These are phyloP conservation scores for Penicillium oxalicum DNA, from an alignment of 2,329 filamentous ascomycete species.

Conservation along the genomic window DNA sequence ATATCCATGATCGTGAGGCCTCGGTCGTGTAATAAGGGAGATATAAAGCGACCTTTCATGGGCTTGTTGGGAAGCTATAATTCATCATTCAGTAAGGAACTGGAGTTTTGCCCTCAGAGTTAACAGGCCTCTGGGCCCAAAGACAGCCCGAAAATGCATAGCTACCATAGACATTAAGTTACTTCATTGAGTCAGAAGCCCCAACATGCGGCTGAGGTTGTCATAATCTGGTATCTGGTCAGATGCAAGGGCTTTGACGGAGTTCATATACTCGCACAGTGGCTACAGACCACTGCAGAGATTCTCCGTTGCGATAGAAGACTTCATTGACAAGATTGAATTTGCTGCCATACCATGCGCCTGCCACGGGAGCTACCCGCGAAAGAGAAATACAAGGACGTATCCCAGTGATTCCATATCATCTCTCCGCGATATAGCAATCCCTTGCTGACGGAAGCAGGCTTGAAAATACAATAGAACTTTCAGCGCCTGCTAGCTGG, in stretches of 20 bases:
- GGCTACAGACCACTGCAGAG: not conserved
- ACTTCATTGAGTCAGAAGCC: not conserved
- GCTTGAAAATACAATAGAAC: not conserved
- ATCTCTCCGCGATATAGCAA: not conserved
- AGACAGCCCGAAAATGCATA: not conserved
- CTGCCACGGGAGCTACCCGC: not conserved
- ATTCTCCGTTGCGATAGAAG: not conserved
- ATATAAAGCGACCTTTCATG: not conserved
- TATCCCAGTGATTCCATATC: not conserved
- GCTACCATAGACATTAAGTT: not conserved
- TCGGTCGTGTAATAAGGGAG: not conserved
- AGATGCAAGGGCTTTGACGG: not conserved
- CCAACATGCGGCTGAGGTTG: not conserved
- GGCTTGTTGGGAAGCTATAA: not conserved
- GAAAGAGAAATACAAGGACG: slow-evolving; percentile 1
- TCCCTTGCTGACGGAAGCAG: not conserved
- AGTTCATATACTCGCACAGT: not conserved
- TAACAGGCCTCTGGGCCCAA: not conserved
- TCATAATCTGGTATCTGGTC: not conserved
- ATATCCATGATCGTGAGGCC: not conserved
- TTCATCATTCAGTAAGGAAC: not conserved
- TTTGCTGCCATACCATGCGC: not conserved
- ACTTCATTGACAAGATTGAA: not conserved
- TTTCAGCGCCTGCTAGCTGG: not conserved
- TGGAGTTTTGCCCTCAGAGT: not conserved